A percentile compares a stretch with the other conserved stretches of the same genome.
Conservation (phyloP, 1,284 basidiomycete genomes). For the Malassezia dermatis region DNA sequence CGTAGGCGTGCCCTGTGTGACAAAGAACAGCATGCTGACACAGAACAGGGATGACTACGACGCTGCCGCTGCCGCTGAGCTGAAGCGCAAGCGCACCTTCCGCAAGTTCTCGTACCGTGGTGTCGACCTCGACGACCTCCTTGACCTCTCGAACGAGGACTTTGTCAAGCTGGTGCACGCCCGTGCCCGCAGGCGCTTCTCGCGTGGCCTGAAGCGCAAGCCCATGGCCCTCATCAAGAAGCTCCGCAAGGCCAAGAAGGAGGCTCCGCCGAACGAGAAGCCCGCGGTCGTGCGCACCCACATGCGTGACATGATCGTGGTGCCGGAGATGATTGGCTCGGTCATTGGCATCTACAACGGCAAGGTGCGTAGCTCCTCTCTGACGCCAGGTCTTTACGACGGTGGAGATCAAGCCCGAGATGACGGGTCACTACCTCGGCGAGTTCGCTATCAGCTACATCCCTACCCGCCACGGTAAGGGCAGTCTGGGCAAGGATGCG, state of each 20-base stretch:
- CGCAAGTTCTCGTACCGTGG: constrained; percentile 98
- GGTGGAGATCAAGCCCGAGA: constrained; percentile 84
- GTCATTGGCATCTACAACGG: constrained; percentile 65
- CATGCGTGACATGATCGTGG: constrained; percentile 98
- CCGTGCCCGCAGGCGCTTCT: constrained; percentile 95
- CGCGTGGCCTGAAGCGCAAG: constrained; percentile 94
- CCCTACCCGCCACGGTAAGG: constrained; percentile 85
- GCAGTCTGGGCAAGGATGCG: constrained; percentile 20
- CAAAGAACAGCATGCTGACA: constrained; percentile 3
- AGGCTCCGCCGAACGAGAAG: constrained; percentile 95
- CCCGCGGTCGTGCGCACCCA: constrained; percentile 98
- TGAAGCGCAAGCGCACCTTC: constrained; percentile 81
- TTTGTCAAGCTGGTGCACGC: constrained; percentile 80
- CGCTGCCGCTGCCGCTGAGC: constrained; percentile 47
- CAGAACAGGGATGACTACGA: constrained; percentile 46
- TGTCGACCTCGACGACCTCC: constrained; percentile 74
- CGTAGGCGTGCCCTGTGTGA: neutral
- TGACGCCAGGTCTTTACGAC: constrained; percentile 32
- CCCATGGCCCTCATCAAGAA: constrained; percentile 99
- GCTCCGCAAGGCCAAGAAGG: constrained; percentile 98
- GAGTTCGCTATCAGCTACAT: constrained; percentile 80
- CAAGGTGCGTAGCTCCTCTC: constrained; percentile 56
- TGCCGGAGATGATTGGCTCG: constrained; percentile 98
- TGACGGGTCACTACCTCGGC: constrained; percentile 93
- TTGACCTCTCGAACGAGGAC: constrained; percentile 83